These are phyloP conservation scores for Poteriospumella lacustris DNA, from an alignment of 108 stramenopile species.

Conservation along the genomic window DNA sequence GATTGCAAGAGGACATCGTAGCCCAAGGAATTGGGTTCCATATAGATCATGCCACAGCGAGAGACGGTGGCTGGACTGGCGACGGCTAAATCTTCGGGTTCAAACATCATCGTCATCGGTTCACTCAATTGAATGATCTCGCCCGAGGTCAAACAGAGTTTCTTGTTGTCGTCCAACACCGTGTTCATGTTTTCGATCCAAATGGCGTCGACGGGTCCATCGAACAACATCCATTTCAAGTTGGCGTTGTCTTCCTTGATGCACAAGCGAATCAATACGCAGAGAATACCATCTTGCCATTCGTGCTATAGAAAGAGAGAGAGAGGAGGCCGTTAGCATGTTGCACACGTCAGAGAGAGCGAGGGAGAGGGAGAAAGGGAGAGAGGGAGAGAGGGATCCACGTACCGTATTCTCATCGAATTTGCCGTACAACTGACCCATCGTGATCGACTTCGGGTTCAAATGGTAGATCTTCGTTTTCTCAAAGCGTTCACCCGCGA, in stretches of 20 bases:
- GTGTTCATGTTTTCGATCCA: conserved; percentile 73
- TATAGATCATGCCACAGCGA: conserved; percentile 63
- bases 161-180: conserved; percentile 55
- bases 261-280: conserved; percentile 47
- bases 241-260: conserved; percentile 45
- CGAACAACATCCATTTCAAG: conserved; percentile 59
- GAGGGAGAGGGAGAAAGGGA: neutral
- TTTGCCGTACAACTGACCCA: conserved; percentile 63
- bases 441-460: conserved; percentile 63
- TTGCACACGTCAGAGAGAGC: no score
- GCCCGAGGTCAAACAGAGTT: conserved; percentile 58
- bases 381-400: no score
- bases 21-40: conserved; percentile 57
- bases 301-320: conserved; percentile 37
- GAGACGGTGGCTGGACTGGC: conserved; percentile 61
- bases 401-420: conserved; percentile 54
- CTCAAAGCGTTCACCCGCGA: conserved; percentile 50
- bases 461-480: conserved; percentile 43
- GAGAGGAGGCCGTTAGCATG: no score
- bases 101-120: conserved; percentile 66
- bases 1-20: conserved; percentile 48
- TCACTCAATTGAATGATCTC: conserved; percentile 58
- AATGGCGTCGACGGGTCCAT: conserved; percentile 62
- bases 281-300: conserved; percentile 60
- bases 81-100: conserved; percentile 57